Evolutionary conservation across 352 stramenopile species (phyloP).

Genomic region (Pythium rhizo-oryzae): DNA sequence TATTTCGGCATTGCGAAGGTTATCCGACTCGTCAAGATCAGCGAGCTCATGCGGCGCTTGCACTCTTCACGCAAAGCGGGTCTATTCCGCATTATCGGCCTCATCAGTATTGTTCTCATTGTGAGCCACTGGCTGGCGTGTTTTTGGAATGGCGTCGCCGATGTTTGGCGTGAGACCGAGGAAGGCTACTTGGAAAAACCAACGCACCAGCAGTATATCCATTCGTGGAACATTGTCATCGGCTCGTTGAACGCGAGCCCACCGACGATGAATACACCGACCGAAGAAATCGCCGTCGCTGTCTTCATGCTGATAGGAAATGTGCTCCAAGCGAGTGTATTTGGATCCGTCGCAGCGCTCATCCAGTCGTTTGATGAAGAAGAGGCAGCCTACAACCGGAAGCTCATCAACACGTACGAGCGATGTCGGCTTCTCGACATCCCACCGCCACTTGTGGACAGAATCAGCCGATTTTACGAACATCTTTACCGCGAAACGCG

Average conservation of each 20-base stretch:
- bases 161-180: constrained; percentile 44
- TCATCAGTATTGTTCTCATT: constrained; percentile 58
- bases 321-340: constrained; percentile 68
- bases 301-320: constrained; percentile 76
- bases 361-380: constrained; percentile 77
- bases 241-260: constrained; percentile 67
- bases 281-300: constrained; percentile 59
- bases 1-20: constrained; percentile 68
- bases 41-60: constrained; percentile 54
- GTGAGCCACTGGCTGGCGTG: constrained; percentile 60
- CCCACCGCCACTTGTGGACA: constrained; percentile 44
- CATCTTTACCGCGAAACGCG: constrained; percentile 73
- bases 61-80: constrained; percentile 71
- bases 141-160: constrained; percentile 63
- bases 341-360: constrained; percentile 63
- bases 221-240: constrained; percentile 60
- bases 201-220: constrained; percentile 42
- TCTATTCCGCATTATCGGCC: constrained; percentile 53
- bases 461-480: constrained; percentile 74
- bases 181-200: constrained; percentile 31
- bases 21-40: constrained; percentile 74
- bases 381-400: constrained; percentile 72
- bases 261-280: constrained; percentile 51
- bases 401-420: constrained; percentile 67
- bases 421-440: constrained; percentile 72